Percentiles rank a stretch among this genome's conserved stretches.
phyloP scores from a whole-genome alignment of 306 rosid species.

The Ormosia emarginata region DNA sequence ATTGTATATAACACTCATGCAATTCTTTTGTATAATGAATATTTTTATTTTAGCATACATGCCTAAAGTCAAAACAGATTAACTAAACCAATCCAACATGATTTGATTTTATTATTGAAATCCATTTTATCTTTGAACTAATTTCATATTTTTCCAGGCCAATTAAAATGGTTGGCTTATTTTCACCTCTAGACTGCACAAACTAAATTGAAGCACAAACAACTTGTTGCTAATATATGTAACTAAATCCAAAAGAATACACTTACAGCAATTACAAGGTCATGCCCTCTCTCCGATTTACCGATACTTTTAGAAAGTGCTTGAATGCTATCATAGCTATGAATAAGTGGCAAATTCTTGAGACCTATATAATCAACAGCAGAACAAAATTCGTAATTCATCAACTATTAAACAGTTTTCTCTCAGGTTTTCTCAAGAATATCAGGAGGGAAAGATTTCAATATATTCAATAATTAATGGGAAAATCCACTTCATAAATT shows the following conservation, averaged over 20 bases:
- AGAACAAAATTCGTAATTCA: constrained; percentile 4
- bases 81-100: not conserved
- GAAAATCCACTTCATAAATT: not conserved
- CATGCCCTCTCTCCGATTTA: constrained; percentile 83
- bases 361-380: constrained; percentile 47
- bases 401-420: not conserved
- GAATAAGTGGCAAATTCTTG: constrained; percentile 87
- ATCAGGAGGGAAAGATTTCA: not conserved
- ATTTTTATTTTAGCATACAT: not conserved
- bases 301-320: constrained; percentile 50
- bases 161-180: not conserved
- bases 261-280: constrained; percentile 96
- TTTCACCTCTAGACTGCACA: not conserved
- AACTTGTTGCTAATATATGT: not conserved
- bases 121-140: not conserved
- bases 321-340: constrained; percentile 85
- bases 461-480: not conserved
- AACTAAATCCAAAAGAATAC: constrained; percentile 9
- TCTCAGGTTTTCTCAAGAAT: not conserved
- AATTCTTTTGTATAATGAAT: not conserved
- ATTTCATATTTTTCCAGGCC: not conserved
- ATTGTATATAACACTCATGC: not conserved
- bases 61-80: not conserved
- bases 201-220: not conserved
- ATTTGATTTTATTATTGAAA: not conserved